Evolutionary conservation across 345 rosid species (phyloP), one percentile per base, ranked within the genome.

Genomic region (Hirschfeldia incana): DNA sequence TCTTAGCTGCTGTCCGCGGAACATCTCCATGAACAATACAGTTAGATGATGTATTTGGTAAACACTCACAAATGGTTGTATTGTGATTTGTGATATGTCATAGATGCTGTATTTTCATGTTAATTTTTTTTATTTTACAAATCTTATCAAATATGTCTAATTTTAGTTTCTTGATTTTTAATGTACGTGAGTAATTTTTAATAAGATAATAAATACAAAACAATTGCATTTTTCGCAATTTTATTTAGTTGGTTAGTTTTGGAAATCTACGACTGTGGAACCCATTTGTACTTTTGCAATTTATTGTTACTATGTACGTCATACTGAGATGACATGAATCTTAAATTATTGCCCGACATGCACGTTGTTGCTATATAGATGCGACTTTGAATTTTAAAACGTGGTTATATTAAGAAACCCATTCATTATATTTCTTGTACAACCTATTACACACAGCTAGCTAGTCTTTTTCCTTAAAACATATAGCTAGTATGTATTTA

Each of bases 201-300:
- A 11, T 44, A 42, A 10, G 59, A 15, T 28, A 42, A 44, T 11
- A 72, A 44, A 73, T 17, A 28, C 30, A 15, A 17, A 61, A 72
- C 5, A 44, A 64, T 64, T 49, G n/a, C 15, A 36, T 2, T 39
- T 39, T 39, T 39, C 3, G 44, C 44, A 44, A 12, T 12, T 44
- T 44, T 11, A 44, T 13, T 28, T 27, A 39, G 59, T 39, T 39
- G 9, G 11, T 39, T 39, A 39, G 39, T 9, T 39, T 44, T 11
- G 51, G 51, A 11, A 39, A 44, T 12, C 51, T 44, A 46, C 53
- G 53, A 1, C 4, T 46, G 53, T 46, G 53, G 53, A 67, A 69
- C 51, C 74, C 74, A 68, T 44, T 68, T 60, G 74, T 69, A 68
- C 74, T 44, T 76, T 69, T 76, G 68, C 37, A 44, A 68, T 76